These are phyloP conservation scores for Fusarium veterinarium DNA, from an alignment of 2,329 filamentous ascomycete species.

Conservation along the genomic window DNA sequence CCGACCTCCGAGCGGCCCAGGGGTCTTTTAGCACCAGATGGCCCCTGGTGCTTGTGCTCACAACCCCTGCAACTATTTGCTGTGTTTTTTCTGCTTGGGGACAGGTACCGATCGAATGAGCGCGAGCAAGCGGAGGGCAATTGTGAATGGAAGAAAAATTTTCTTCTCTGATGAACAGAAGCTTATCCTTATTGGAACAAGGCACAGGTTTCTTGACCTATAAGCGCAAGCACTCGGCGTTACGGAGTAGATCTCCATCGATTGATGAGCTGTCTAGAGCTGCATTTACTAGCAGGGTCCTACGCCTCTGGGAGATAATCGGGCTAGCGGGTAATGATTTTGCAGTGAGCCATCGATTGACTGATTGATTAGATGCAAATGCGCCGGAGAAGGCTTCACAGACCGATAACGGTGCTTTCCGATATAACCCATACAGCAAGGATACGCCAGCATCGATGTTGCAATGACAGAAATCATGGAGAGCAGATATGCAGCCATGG, in stretches of 20 bases:
- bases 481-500: constrained; percentile 39
- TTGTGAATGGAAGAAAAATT: constrained; percentile 15
- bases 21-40: constrained; percentile 18
- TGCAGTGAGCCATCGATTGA: neutral
- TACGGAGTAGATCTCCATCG: neutral
- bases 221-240: neutral
- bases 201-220: constrained; percentile 3
- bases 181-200: neutral
- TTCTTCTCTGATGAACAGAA: constrained; percentile 13
- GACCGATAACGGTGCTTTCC: constrained; percentile 21
- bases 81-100: constrained; percentile 16
- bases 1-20: constrained; percentile 27
- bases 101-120: constrained; percentile 33
- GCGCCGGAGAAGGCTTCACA: constrained; percentile 3
- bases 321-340: constrained; percentile 10
- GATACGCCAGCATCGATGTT: constrained; percentile 18
- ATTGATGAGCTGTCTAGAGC: constrained; percentile 14
- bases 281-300: neutral
- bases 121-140: constrained; percentile 4
- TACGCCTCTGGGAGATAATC: neutral
- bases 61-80: constrained; percentile 18
- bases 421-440: constrained; percentile 3
- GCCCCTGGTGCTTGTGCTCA: constrained; percentile 8
- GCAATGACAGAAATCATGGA: constrained; percentile 16
- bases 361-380: constrained; percentile 14